These are phyloP conservation scores for Scleroderma citrinum DNA, from an alignment of 768 basidiomycete species.

Conservation along the genomic window DNA sequence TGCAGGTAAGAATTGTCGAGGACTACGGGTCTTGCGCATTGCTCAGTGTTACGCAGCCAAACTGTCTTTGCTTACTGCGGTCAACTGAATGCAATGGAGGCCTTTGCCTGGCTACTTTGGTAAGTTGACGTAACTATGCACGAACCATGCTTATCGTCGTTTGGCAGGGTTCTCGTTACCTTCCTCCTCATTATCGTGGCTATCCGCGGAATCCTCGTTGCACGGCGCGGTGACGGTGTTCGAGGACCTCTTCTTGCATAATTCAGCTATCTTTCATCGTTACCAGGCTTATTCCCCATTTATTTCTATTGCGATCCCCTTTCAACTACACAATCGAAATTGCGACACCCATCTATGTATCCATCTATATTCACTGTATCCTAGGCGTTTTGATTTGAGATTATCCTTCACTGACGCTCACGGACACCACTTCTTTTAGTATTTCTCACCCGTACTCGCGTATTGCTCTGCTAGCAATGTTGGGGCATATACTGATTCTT, in stretches of 20 bases:
- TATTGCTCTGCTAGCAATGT: too few species aligned
- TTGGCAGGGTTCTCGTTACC: constrained; percentile 55
- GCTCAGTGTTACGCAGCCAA: constrained; percentile 27
- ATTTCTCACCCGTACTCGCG: too few species aligned
- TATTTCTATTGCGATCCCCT: not conserved
- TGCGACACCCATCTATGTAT: constrained; percentile 12
- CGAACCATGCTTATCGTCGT: not conserved
- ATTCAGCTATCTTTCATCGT: constrained; percentile 1
- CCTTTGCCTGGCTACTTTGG: constrained; percentile 74
- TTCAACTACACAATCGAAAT: not conserved
- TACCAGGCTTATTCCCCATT: constrained; percentile 4
- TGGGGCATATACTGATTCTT: too few species aligned
- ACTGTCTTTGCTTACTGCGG: constrained; percentile 56
- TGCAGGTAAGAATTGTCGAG: constrained; percentile 44
- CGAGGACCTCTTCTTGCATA: constrained; percentile 46
- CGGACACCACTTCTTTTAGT: too few species aligned
- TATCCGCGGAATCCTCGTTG: constrained; percentile 51
- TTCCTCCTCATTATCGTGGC: constrained; percentile 54
- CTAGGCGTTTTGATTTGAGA: too few species aligned
- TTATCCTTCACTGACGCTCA: too few species aligned
- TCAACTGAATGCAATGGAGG: constrained; percentile 71
- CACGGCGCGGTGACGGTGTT: constrained; percentile 63
- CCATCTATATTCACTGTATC: constrained; percentile 3
- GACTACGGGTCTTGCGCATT: not conserved
- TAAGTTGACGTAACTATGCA: constrained; percentile 17